A percentile compares a stretch with the other conserved stretches of the same genome.
Conservation (phyloP, 805 yeast species). For the Kuraishia cidri region DNA sequence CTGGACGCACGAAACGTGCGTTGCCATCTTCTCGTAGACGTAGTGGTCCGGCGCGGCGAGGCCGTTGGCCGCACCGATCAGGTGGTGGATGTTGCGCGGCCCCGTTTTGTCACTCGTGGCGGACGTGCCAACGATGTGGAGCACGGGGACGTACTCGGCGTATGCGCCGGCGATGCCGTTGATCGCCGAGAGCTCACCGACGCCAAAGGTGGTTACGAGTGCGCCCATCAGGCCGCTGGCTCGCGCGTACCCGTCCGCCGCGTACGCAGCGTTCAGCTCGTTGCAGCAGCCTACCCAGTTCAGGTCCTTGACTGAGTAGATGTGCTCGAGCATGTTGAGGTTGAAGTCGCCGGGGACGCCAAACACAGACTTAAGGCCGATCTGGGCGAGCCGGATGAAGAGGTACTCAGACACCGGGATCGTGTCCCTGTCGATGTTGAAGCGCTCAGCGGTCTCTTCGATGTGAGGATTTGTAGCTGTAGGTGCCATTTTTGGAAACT, state of each 20-base stretch:
- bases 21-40: slow-evolving; percentile 56
- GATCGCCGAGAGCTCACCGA: slow-evolving; percentile 40
- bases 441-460: not conserved
- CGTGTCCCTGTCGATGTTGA: slow-evolving; percentile 39
- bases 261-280: slow-evolving; percentile 41
- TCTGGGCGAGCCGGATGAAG: slow-evolving; percentile 32
- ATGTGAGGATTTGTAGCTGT: not conserved
- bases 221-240: slow-evolving; percentile 24
- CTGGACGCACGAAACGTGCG: slow-evolving; percentile 43
- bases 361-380: slow-evolving; percentile 34
- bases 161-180: slow-evolving; percentile 41
- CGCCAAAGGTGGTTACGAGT: slow-evolving; percentile 39
- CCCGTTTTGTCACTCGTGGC: slow-evolving; percentile 8
- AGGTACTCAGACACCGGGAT: slow-evolving; percentile 37
- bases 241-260: slow-evolving; percentile 38
- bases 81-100: slow-evolving; percentile 40
- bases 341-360: slow-evolving; percentile 61
- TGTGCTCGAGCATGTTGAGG: slow-evolving; percentile 34
- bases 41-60: slow-evolving; percentile 52
- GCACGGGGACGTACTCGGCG: slow-evolving; percentile 34
- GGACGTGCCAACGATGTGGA: slow-evolving; percentile 40
- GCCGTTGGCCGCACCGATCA: slow-evolving; percentile 42
- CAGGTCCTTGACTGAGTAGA: slow-evolving; percentile 20
- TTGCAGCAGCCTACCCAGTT: slow-evolving; percentile 37
- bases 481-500: not conserved